Percentiles rank a stretch among this genome's conserved stretches.
These are phyloP conservation scores for Tricholomella constricta DNA, from an alignment of 768 basidiomycete species.

Conservation along the genomic window DNA sequence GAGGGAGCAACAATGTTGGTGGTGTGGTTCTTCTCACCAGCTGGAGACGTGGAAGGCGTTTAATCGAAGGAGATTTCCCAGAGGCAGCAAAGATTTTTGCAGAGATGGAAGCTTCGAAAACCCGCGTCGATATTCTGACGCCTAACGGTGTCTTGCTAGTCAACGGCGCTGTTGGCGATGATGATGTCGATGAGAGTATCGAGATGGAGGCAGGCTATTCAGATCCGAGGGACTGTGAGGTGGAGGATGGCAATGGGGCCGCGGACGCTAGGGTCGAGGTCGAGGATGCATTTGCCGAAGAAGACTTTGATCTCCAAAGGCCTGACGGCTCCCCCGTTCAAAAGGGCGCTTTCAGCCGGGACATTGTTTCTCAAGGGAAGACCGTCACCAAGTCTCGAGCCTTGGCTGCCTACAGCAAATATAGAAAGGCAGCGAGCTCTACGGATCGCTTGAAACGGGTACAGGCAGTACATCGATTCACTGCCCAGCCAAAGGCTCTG, in stretches of 20 bases:
- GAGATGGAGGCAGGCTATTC: background rate
- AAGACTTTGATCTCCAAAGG: too few species aligned
- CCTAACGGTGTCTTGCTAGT: background rate
- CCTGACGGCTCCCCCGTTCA: too few species aligned
- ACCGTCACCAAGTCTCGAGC: background rate
- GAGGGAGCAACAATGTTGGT: constrained; percentile 31
- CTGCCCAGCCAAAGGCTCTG: background rate
- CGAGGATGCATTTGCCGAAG: background rate
- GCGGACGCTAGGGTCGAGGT: background rate
- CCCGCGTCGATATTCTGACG: background rate
- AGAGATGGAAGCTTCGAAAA: background rate
- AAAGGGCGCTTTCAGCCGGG: too few species aligned
- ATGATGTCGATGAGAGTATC: background rate
- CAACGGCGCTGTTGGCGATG: background rate
- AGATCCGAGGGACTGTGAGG: background rate
- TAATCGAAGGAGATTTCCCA: background rate
- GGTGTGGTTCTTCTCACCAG: too few species aligned
- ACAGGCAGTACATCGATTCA: background rate
- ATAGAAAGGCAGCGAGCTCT: background rate
- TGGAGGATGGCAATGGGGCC: background rate
- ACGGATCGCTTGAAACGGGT: constrained; percentile 5
- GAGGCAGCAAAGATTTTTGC: background rate
- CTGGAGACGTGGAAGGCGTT: background rate
- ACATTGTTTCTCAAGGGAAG: background rate
- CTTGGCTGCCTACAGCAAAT: background rate